Evolutionary conservation across 345 rosid species (phyloP).

Genomic region (Geranium brycei): DNA sequence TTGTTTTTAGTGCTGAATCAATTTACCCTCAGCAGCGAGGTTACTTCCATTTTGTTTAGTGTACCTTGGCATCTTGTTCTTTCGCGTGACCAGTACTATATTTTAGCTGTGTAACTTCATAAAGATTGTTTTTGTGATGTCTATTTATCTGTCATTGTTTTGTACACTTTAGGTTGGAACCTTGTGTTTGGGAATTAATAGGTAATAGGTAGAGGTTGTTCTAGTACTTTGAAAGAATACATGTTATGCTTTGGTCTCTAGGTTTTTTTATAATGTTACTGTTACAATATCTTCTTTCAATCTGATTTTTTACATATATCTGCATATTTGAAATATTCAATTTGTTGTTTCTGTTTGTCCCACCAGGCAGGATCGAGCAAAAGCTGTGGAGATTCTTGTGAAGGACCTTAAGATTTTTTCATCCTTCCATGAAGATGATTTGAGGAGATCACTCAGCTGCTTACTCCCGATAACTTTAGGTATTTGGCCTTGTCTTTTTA

Average conservation of each 20-base stretch:
- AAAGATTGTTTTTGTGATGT: constrained; percentile 1
- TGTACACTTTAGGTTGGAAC: constrained; percentile 39
- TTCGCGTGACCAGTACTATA: too few relatives aligned
- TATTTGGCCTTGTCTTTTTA: constrained; percentile 11
- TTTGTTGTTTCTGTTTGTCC: constrained; percentile 9
- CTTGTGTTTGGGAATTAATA: not conserved
- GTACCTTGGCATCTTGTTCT: too few relatives aligned
- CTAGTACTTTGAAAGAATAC: not conserved
- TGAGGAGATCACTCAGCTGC: constrained; percentile 67
- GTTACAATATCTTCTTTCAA: not conserved
- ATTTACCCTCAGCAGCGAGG: too few relatives aligned
- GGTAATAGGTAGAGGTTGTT: not conserved
- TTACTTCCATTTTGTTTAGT: too few relatives aligned
- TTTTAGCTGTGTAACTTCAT: not conserved
- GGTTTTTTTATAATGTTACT: not conserved
- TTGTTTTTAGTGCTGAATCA: too few relatives aligned
- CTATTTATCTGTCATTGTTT: not conserved
- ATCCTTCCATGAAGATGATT: constrained; percentile 57
- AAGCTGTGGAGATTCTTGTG: constrained; percentile 71
- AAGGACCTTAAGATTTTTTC: constrained; percentile 68
- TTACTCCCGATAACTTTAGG: constrained; percentile 73
- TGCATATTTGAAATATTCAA: constrained; percentile 2
- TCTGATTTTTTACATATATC: not conserved
- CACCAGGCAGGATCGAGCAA: constrained; percentile 59
- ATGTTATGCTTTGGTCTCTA: not conserved